A percentile compares a stretch with the other conserved stretches of the same genome.
Conservation (phyloP, 805 yeast species). For the Crinitomyces ghanaensis region DNA sequence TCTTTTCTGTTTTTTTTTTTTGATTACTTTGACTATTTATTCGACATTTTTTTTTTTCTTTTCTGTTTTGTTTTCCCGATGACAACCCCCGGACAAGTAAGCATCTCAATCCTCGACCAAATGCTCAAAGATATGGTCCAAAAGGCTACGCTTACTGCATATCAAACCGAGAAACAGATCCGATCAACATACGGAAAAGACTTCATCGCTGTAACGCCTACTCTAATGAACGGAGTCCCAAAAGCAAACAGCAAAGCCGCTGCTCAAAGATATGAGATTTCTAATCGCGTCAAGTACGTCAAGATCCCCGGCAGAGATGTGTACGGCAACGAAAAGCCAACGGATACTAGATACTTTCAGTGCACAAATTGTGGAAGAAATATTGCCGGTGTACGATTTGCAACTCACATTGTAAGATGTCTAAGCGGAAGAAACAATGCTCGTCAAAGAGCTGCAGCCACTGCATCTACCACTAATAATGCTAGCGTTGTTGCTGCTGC, state of each 20-base stretch:
- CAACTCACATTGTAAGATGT: constrained; percentile 87
- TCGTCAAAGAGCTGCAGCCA: background rate
- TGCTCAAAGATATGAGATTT: constrained; percentile 15
- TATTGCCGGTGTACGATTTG: constrained; percentile 85
- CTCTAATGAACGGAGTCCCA: constrained; percentile 1
- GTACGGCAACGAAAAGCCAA: constrained; percentile 30
- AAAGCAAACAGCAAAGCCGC: constrained; percentile 2
- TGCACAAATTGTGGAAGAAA: constrained; percentile 78
- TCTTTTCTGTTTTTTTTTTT: too few species aligned
- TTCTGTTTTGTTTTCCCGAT: too few species aligned
- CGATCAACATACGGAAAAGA: constrained; percentile 26
- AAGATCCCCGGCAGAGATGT: constrained; percentile 29
- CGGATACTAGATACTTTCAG: constrained; percentile 52
- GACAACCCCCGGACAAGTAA: too few species aligned
- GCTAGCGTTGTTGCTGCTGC: too few species aligned
- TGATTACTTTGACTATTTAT: too few species aligned
- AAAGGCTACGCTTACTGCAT: constrained; percentile 25
- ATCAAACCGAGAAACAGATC: constrained; percentile 23
- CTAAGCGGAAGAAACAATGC: constrained; percentile 47
- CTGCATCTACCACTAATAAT: background rate
- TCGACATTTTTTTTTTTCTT: too few species aligned
- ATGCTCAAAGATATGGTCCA: constrained; percentile 24
- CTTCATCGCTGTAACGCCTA: constrained; percentile 11
- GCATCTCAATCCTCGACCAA: too few species aligned
- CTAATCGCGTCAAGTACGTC: constrained; percentile 15